These are phyloP conservation scores for Chaetothyriales sp. DNA, from an alignment of 2,329 filamentous ascomycete species.

Conservation along the genomic window DNA sequence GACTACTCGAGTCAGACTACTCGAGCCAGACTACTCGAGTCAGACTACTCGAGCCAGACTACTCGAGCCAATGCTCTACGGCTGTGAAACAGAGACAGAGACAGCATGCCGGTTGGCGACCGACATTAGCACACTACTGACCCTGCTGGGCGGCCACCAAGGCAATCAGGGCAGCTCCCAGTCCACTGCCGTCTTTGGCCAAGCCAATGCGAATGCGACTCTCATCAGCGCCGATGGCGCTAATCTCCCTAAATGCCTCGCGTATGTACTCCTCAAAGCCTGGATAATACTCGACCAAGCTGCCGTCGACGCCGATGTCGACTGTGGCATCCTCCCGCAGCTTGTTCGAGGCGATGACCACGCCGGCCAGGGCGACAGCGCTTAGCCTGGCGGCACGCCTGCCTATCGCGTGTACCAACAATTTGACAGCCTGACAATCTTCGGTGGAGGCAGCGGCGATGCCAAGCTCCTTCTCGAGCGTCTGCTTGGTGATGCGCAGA, in stretches of 20 bases:
- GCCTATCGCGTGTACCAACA: constrained; percentile 68
- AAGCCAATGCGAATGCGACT: constrained; percentile 86
- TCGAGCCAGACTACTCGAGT: too few relatives aligned
- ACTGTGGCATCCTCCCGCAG: constrained; percentile 56
- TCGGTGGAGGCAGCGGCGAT: constrained; percentile 65
- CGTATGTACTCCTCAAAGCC: constrained; percentile 80
- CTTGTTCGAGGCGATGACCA: constrained; percentile 67
- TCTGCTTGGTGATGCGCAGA: constrained; percentile 59
- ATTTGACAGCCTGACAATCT: constrained; percentile 79
- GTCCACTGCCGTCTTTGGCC: constrained; percentile 88
- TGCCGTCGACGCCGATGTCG: constrained; percentile 90
- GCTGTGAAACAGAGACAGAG: too few relatives aligned
- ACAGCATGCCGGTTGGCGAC: neutral
- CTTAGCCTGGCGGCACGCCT: constrained; percentile 78
- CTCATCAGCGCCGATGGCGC: constrained; percentile 69
- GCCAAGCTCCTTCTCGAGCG: constrained; percentile 61
- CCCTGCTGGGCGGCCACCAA: constrained; percentile 49
- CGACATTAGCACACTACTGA: neutral
- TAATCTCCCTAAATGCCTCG: constrained; percentile 62
- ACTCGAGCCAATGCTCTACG: neutral
- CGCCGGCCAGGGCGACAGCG: constrained; percentile 73
- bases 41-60: too few relatives aligned
- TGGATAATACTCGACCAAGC: constrained; percentile 89
- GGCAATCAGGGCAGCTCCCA: constrained; percentile 91
- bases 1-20: too few relatives aligned